Evolutionary conservation across 106 monocot species (phyloP).

Genomic region (Gastrodia elata): DNA sequence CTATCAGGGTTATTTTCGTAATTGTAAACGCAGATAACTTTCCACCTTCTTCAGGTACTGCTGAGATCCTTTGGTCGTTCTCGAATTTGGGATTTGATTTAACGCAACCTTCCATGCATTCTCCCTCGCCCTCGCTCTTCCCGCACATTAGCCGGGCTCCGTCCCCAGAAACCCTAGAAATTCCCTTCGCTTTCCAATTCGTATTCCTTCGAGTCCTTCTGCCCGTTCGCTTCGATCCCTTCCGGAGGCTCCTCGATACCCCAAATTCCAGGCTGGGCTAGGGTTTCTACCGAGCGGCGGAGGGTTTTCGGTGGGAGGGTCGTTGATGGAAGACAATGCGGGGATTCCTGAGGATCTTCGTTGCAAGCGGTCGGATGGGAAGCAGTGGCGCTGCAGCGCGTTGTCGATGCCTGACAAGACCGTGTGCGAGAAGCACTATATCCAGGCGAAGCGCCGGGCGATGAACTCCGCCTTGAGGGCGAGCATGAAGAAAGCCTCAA

Average conservation of each 20-base stretch:
- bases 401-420: slow-evolving; percentile 98
- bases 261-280: neutral
- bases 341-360: slow-evolving; percentile 77
- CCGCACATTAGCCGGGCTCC: neutral
- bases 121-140: neutral
- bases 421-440: slow-evolving; percentile 97
- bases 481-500: slow-evolving; percentile 21
- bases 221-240: neutral
- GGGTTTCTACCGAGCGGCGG: slow-evolving; percentile 2
- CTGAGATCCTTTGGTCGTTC: too few species aligned
- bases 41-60: too few species aligned
- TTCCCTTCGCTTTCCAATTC: neutral
- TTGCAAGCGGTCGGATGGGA: slow-evolving; percentile 97
- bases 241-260: neutral
- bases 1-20: too few species aligned
- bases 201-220: neutral
- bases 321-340: slow-evolving; percentile 32
- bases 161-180: slow-evolving; percentile 12
- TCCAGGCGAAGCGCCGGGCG: slow-evolving; percentile 93
- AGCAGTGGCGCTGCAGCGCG: slow-evolving; percentile 99
- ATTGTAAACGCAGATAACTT: too few species aligned
- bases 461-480: slow-evolving; percentile 83
- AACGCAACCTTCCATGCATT: slow-evolving; percentile 5
- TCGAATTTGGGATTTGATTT: too few species aligned
- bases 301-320: neutral